Percentiles rank a stretch among this genome's conserved stretches.
phyloP scores from a whole-genome alignment of 768 basidiomycete species.

The Clitopilus hobsonii region DNA sequence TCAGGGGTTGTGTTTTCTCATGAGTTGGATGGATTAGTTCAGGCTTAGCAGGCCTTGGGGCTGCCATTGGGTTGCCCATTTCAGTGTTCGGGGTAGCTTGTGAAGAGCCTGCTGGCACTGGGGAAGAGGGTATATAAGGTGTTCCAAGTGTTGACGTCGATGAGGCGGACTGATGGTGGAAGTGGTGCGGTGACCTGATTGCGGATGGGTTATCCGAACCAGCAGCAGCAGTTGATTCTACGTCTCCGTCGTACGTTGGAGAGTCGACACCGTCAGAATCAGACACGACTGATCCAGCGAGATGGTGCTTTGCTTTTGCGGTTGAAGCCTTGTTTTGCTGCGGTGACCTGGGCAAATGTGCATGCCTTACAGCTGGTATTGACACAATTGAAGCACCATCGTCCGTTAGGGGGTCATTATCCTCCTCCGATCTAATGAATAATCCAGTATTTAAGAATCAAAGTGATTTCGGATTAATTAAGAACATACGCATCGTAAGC shows the following conservation, averaged over 20 bases:
- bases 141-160: constrained; percentile 52
- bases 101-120: constrained; percentile 12
- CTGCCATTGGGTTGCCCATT: constrained; percentile 15
- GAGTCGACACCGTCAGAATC: constrained; percentile 78
- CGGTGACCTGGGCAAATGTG: constrained; percentile 12
- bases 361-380: constrained; percentile 30
- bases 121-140: constrained; percentile 26
- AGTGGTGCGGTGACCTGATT: constrained; percentile 20
- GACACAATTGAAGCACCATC: constrained; percentile 56
- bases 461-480: background rate
- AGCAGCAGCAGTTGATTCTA: constrained; percentile 73
- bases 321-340: background rate
- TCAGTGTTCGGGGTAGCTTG: constrained; percentile 19
- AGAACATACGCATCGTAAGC: constrained; percentile 63
- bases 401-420: constrained; percentile 84
- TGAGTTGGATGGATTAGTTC: constrained; percentile 23
- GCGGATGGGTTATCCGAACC: constrained; percentile 37
- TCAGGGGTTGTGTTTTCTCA: constrained; percentile 17
- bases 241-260: constrained; percentile 87
- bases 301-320: constrained; percentile 41
- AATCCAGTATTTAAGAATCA: constrained; percentile 11
- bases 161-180: constrained; percentile 38
- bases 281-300: constrained; percentile 50
- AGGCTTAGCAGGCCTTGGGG: constrained; percentile 12
- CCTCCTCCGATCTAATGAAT: constrained; percentile 68